phyloP scores from a whole-genome alignment of 495 filamentous ascomycete species.

The Pseudoneurospora amorphoporcata region DNA sequence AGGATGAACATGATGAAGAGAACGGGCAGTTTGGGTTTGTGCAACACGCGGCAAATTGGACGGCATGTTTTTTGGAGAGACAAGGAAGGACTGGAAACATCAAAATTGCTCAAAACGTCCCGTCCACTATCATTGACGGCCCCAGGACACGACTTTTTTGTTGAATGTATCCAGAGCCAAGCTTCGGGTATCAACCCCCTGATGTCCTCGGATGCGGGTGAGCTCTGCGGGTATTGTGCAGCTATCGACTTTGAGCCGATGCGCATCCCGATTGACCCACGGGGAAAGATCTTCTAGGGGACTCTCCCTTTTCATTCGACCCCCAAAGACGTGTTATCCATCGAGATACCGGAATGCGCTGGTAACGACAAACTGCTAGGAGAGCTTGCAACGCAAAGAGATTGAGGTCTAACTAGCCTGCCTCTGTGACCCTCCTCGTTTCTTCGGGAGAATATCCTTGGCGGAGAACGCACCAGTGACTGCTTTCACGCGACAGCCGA shows the following conservation, averaged over 20 bases:
- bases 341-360: neutral
- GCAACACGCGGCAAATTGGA: neutral
- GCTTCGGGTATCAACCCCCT: neutral
- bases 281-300: too few relatives aligned
- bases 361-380: neutral
- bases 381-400: neutral
- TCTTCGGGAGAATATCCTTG: neutral
- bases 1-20: neutral
- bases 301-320: too few relatives aligned
- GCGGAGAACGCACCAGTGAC: neutral
- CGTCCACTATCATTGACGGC: neutral
- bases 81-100: too few relatives aligned
- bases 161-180: neutral
- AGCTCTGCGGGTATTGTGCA: too few relatives aligned
- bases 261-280: too few relatives aligned
- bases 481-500: neutral
- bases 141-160: neutral
- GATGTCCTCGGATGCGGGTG: neutral
- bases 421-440: neutral
- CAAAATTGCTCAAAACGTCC: neutral
- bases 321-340: too few relatives aligned
- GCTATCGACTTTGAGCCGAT: too few relatives aligned
- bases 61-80: neutral
- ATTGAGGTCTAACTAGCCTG: neutral
- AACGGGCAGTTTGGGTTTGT: neutral